Evolutionary conservation across 345 rosid genomes (phyloP), one percentile per base, ranked within the genome.

Genomic region (Eucalyptus urophylla): DNA sequence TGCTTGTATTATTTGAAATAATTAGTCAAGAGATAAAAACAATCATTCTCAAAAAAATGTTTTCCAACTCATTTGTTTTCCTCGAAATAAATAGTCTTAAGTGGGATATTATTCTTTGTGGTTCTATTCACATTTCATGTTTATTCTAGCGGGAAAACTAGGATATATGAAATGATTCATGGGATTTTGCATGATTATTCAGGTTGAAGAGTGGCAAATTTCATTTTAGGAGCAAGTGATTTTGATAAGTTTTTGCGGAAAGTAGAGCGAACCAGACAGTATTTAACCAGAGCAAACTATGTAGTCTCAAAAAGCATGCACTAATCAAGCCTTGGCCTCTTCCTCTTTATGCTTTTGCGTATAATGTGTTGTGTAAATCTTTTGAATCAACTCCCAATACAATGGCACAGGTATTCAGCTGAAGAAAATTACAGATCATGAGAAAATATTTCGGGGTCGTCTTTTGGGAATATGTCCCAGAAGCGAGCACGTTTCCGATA

Each of bases 21-120:
- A 56, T 56, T 56, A 56, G 6, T 56, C 25, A 21, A 53, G 11
- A 21, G 11, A 53, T 53, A 21, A 21, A 21, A 53, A 53, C 0
- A 0, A 53, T 53, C 1, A 53, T 53, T 53, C 0, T 53, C 24
- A 53, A 53, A 5, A 21, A 4, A 53, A 2, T 1, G 5, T 53
- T 53, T 53, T 53, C 11, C 58, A 53, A 53, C 1, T 53, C 25
- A 53, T 53, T 53, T 4, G 4, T 53, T 53, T 53, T 53, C 1
- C 0, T 5, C 25, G 1, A 53, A 21, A 21, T 53, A 53, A 53
- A 53, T 53, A 53, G 25, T 4, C 5, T 53, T 53, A 21, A 53
- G 58, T 19, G 58, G 58, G 58, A 21, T 53, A 21, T 53, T 53
- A 53, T 53, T 53, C 1, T 53, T 53, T 53, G 58, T 1, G 2